These are phyloP conservation scores for Colletotrichum horii DNA, from an alignment of 2,329 filamentous ascomycete species.

Conservation along the genomic window DNA sequence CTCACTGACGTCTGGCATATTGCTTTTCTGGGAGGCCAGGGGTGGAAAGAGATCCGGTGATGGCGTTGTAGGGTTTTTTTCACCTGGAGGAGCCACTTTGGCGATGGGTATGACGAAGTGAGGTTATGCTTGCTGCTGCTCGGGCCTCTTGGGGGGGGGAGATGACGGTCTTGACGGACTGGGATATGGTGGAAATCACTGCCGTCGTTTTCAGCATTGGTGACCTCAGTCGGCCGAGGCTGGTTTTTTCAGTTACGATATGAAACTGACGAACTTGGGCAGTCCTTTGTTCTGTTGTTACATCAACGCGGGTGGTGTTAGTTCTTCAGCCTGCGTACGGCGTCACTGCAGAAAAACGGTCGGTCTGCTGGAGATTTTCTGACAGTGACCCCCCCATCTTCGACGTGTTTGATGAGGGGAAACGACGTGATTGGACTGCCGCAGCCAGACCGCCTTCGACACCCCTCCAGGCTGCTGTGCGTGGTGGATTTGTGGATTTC, in stretches of 20 bases:
- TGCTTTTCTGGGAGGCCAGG: neutral
- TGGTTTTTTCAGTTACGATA: neutral
- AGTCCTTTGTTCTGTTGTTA: constrained; percentile 5
- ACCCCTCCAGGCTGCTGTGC: neutral
- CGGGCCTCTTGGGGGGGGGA: neutral
- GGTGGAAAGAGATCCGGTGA: neutral
- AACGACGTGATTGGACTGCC: constrained; percentile 4
- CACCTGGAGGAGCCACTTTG: neutral
- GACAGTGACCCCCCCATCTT: neutral
- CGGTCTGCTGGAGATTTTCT: neutral
- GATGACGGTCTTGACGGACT: neutral
- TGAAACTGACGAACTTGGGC: neutral
- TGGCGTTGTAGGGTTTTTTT: neutral
- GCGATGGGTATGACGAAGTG: neutral
- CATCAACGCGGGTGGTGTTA: neutral
- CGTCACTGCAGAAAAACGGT: neutral
- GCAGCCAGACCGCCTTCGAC: constrained; percentile 12
- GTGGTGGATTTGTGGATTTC: constrained; percentile 13
- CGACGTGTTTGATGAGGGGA: neutral
- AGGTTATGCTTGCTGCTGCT: neutral
- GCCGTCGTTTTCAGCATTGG: neutral
- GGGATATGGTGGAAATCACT: neutral
- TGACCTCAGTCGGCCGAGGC: neutral
- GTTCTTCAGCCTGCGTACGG: neutral
- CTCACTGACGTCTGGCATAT: neutral